phyloP scores from a whole-genome alignment of 768 basidiomycete genomes.

The Mycena capillaripes region DNA sequence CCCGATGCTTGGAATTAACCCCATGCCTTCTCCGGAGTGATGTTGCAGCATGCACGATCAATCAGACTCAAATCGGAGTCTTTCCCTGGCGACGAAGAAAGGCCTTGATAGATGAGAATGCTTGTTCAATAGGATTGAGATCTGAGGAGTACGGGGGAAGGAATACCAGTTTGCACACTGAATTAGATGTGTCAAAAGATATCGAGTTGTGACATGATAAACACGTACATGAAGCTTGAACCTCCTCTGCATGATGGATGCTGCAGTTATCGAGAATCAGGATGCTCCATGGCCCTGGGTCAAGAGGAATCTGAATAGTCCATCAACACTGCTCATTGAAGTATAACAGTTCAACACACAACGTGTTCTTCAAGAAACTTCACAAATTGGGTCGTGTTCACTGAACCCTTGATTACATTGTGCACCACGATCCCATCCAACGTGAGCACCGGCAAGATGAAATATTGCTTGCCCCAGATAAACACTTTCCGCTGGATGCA shows the following conservation, averaged over 20 bases:
- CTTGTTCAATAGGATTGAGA: constrained; percentile 46
- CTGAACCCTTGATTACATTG: constrained; percentile 40
- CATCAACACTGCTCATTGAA: not conserved
- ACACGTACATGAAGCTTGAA: constrained; percentile 31
- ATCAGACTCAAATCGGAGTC: constrained; percentile 4
- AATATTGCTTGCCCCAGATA: constrained; percentile 34
- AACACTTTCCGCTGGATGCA: too few relatives aligned
- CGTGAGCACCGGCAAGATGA: constrained; percentile 38
- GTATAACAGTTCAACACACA: constrained; percentile 13
- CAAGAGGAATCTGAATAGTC: constrained; percentile 29
- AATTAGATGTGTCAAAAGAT: too few relatives aligned
- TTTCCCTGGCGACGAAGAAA: constrained; percentile 25
- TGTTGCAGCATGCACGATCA: constrained; percentile 23
- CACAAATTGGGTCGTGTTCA: constrained; percentile 40
- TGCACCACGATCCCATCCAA: constrained; percentile 35
- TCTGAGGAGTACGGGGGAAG: constrained; percentile 47
- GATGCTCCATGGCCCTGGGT: constrained; percentile 45
- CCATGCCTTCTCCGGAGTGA: constrained; percentile 36
- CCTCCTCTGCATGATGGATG: constrained; percentile 49
- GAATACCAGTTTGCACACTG: constrained; percentile 35
- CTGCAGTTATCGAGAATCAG: constrained; percentile 50
- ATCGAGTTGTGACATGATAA: not conserved
- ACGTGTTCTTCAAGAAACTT: constrained; percentile 38
- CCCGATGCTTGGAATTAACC: constrained; percentile 24
- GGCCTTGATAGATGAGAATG: constrained; percentile 33